Evolutionary conservation across 2,329 filamentous ascomycete species (phyloP).

Genomic region (Scedosporium dehoogii): DNA sequence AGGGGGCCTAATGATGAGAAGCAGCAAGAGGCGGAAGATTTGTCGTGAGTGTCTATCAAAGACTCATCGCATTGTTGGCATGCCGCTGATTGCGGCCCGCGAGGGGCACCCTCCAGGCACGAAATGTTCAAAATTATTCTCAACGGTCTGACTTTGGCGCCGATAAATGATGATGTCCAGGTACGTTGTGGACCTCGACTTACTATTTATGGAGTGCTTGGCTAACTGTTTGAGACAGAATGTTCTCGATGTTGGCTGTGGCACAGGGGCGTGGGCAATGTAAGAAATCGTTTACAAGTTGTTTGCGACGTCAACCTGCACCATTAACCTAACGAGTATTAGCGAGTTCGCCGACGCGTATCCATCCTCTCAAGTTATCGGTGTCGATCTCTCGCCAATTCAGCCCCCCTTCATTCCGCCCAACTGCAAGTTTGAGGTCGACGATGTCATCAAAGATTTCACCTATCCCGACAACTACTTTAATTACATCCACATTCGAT

Average conservation of each 20-base stretch:
- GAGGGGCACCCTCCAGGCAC: constrained; percentile 11
- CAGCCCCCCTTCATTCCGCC: constrained; percentile 47
- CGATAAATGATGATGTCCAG: constrained; percentile 19
- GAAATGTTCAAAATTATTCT: constrained; percentile 19
- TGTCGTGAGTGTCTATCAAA: constrained; percentile 12
- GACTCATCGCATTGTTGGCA: neutral
- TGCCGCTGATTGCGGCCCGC: neutral
- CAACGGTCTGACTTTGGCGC: constrained; percentile 21
- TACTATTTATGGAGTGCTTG: neutral
- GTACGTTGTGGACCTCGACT: constrained; percentile 10
- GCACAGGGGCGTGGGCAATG: constrained; percentile 29
- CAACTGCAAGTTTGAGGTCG: constrained; percentile 55
- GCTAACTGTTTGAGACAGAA: constrained; percentile 11
- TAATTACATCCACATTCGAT: constrained; percentile 49
- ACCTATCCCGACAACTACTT: constrained; percentile 37
- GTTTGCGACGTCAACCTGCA: neutral
- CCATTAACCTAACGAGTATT: neutral
- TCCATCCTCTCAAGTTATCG: constrained; percentile 35
- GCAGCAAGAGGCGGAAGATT: constrained; percentile 18
- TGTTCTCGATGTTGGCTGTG: constrained; percentile 25
- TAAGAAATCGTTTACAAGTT: constrained; percentile 6
- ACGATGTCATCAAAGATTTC: constrained; percentile 45
- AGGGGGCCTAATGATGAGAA: constrained; percentile 19
- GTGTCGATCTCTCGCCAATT: constrained; percentile 48
- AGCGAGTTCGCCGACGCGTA: constrained; percentile 25